Conservation (phyloP, 2,329 filamentous ascomycete species). For the Monosporascus sp. region DNA sequence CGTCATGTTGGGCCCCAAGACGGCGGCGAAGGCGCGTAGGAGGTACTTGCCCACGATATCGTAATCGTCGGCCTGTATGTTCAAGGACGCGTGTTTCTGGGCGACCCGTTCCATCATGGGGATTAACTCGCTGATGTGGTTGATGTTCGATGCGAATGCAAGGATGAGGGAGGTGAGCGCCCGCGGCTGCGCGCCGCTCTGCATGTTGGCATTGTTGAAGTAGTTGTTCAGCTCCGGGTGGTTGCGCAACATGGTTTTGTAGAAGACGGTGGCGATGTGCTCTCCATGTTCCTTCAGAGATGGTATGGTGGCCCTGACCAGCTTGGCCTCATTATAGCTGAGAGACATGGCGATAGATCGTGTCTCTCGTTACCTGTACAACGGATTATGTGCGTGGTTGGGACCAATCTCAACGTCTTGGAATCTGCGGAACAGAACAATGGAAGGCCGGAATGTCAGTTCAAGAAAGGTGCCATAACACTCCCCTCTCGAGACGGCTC, state of each 20-base stretch:
- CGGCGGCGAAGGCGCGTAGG: conserved; percentile 59
- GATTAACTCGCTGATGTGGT: conserved; percentile 51
- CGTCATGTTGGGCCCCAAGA: conserved; percentile 63
- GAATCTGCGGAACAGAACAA: too few relatives aligned
- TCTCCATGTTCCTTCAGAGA: conserved; percentile 62
- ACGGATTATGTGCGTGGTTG: too few relatives aligned
- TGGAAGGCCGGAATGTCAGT: too few relatives aligned
- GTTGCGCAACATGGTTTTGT: conserved; percentile 60
- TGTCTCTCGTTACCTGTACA: too few relatives aligned
- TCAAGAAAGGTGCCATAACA: too few relatives aligned
- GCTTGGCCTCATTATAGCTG: conserved; percentile 51
- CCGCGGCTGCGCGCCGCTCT: conserved; percentile 54
- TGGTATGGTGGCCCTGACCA: conserved; percentile 67
- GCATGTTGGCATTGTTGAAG: conserved; percentile 65
- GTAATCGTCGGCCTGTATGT: conserved; percentile 65
- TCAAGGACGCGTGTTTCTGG: conserved; percentile 69
- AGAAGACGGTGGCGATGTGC: conserved; percentile 66
- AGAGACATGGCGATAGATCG: conserved; percentile 25
- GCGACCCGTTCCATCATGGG: conserved; percentile 53
- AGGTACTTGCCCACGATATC: conserved; percentile 65
- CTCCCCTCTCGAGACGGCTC: too few relatives aligned
- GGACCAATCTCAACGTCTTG: too few relatives aligned
- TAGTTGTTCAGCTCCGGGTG: conserved; percentile 63
- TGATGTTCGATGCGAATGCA: conserved; percentile 67
- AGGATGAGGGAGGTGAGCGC: conserved; percentile 62